phyloP scores from a whole-genome alignment of 805 yeast species.

The Saccharomycopsis sp. region DNA sequence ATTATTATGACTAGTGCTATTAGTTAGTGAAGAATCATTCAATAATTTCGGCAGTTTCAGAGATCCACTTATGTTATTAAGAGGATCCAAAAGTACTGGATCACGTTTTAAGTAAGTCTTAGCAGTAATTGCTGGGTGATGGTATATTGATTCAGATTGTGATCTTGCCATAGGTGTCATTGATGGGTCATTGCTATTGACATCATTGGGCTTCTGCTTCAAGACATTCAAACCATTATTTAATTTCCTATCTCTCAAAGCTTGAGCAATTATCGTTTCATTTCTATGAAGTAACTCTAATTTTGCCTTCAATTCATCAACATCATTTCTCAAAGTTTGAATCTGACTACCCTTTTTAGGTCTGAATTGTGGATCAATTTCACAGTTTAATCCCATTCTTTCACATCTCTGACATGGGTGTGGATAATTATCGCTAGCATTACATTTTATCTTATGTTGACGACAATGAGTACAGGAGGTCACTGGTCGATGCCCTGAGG shows the following conservation, averaged over 20 bases:
- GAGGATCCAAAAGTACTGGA: slow-evolving; percentile 30
- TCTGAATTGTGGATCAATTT: slow-evolving; percentile 83
- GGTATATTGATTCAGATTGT: background rate
- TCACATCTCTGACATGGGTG: slow-evolving; percentile 78
- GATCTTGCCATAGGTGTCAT: slow-evolving; percentile 8
- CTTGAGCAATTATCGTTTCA: slow-evolving; percentile 62
- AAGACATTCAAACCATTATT: background rate
- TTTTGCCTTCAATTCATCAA: slow-evolving; percentile 69
- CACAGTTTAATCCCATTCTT: slow-evolving; percentile 72
- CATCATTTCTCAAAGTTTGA: slow-evolving; percentile 76
- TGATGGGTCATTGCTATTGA: too few relatives aligned
- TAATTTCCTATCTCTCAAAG: slow-evolving; percentile 32
- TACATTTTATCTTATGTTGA: slow-evolving; percentile 89
- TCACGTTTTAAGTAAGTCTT: slow-evolving; percentile 41
- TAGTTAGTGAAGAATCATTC: slow-evolving; percentile 38
- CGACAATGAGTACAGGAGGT: slow-evolving; percentile 93
- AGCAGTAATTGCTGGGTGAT: slow-evolving; percentile 23
- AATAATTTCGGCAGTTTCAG: slow-evolving; percentile 28
- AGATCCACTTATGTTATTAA: background rate
- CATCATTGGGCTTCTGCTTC: background rate
- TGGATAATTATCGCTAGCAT: slow-evolving; percentile 80
- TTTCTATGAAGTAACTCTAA: slow-evolving; percentile 59
- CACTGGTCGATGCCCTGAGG: slow-evolving; percentile 72
- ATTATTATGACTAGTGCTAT: slow-evolving; percentile 29
- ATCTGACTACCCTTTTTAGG: slow-evolving; percentile 91